Percentiles rank a stretch among this genome's conserved stretches.
Evolutionary conservation across 768 basidiomycete genomes (phyloP).

Genomic region (Mycena galopus): DNA sequence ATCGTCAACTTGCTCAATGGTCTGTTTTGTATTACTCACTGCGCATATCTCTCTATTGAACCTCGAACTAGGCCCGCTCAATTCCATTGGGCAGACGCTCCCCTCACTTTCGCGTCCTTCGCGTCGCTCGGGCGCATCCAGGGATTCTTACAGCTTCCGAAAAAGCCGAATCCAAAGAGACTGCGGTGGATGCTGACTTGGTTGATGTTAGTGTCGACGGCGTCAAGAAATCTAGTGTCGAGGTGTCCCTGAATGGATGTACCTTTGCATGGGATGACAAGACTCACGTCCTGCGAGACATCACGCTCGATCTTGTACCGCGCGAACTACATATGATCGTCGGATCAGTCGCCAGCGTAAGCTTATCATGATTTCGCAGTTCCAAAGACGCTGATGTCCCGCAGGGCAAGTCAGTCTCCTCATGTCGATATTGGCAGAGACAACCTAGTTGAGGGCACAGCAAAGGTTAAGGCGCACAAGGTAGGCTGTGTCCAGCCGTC

Average conservation of each 20-base stretch:
- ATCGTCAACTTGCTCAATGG: conserved; percentile 15
- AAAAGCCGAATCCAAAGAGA: conserved; percentile 8
- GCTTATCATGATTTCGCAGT: neutral
- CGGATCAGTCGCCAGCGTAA: conserved; percentile 29
- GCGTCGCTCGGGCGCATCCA: conserved; percentile 28
- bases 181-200: neutral
- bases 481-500: neutral
- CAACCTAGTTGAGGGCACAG: neutral
- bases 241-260: conserved; percentile 22
- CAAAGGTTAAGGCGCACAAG: conserved; percentile 18
- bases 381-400: neutral
- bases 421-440: conserved; percentile 32
- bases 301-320: conserved; percentile 19
- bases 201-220: conserved; percentile 6
- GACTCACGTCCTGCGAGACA: conserved; percentile 7
- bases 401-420: conserved; percentile 33
- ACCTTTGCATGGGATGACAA: conserved; percentile 29
- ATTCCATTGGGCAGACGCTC: conserved; percentile 14
- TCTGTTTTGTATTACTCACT: neutral
- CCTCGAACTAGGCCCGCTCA: conserved; percentile 8
- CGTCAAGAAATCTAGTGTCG: neutral
- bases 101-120: conserved; percentile 13
- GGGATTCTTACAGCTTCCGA: conserved; percentile 28
- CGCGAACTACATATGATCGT: conserved; percentile 29
- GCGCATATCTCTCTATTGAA: neutral